Evolutionary conservation across 225 moss, liverwort and hornwort genomes (phyloP).

Genomic region (Neckera pumila): DNA sequence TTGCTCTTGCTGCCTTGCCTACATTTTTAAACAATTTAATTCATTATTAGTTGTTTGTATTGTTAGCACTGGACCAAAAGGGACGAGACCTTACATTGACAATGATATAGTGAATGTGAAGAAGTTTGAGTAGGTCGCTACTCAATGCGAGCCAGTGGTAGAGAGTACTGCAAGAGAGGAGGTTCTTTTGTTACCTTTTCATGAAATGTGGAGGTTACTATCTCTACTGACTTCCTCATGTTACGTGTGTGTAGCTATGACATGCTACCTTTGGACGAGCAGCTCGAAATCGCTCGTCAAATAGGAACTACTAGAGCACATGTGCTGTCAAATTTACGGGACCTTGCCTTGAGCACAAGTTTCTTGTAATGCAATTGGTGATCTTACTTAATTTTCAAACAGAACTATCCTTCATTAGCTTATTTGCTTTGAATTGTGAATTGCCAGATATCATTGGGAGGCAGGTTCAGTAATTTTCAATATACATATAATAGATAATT

Average conservation of each 20-base stretch:
- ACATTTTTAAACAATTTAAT: background rate
- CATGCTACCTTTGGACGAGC: conserved; percentile 88
- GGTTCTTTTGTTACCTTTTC: background rate
- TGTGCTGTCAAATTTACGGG: conserved; percentile 87
- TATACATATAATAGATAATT: background rate
- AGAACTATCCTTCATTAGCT: background rate
- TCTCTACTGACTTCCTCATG: background rate
- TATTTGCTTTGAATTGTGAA: background rate
- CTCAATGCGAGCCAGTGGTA: background rate
- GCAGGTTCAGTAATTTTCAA: background rate
- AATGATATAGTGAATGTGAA: background rate
- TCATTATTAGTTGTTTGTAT: background rate
- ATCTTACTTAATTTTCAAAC: background rate
- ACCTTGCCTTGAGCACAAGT: conserved; percentile 83
- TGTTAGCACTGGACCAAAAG: background rate
- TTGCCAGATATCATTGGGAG: background rate
- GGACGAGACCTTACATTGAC: background rate
- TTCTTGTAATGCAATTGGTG: conserved; percentile 33
- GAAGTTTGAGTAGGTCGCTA: background rate
- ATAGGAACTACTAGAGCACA: conserved; percentile 84
- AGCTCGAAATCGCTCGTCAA: conserved; percentile 90
- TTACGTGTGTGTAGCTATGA: conserved; percentile 31
- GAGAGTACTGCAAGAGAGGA: background rate
- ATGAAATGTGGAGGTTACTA: background rate
- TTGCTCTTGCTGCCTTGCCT: background rate